Base-by-base conservation (phyloP, 805 yeast genomes). In the Maudiozyma bulderi region DNA sequence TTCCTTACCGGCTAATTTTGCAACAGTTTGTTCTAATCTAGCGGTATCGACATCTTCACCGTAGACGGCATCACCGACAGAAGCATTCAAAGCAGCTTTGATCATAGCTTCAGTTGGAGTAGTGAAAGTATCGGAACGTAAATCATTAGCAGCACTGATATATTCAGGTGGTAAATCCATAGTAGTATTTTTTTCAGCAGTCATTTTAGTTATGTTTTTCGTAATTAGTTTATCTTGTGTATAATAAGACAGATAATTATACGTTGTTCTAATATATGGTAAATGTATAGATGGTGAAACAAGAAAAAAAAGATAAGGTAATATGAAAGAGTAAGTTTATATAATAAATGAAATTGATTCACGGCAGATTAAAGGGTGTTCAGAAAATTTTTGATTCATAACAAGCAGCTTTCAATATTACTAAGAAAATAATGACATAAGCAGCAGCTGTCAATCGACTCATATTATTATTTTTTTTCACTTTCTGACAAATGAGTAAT, bases 31-130 rank as follows among this genome's bases (percentile, higher is more conserved):
- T 64, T 89, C 93, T 43, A 90, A 69, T 26, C 69, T 75, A 31
- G 73, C 64, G 28, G 95, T 86, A 55, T 82, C 80, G 15, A 67
- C 67, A 57, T 90, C 98, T 63, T 90, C 96, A 54, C 78, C 74
- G 68, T 87, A 87, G n/a, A 90, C 96, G 8, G 91, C 77, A 61
- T 90, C 97, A 42, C 97, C 97, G 44, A 78, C 73, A 1, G 90
- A 69, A 31, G 86, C 77, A 6, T 62, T 56, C 30, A 71, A 46
- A 43, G 78, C 80, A 43, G 88, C 80, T 49, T 76, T 73, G 15
- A 84, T 62, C 91, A 89, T 87, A 40, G 77, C 72, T 34, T 71
- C 70, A 0, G 95, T 80, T 26, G 97, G 97, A 10, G 86, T 84
- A 3, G 96, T 89, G 75, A 88, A 87, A 1, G 97, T 90, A 65